Evolutionary conservation across 2,329 filamentous ascomycete genomes (phyloP).

Genomic region (Sphaceloma murrayae): DNA sequence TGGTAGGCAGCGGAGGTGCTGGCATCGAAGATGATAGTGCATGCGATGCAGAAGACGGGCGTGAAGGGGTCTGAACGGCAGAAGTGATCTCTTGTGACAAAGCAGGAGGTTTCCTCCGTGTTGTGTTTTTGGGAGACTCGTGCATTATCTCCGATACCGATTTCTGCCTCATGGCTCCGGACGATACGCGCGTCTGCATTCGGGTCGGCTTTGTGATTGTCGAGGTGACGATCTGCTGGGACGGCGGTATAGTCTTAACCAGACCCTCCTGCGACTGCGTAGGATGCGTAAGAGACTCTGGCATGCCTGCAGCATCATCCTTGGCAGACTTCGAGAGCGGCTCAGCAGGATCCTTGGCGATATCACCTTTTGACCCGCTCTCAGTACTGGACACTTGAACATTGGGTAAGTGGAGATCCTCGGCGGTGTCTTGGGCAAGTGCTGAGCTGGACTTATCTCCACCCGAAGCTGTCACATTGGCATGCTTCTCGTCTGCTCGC

Average conservation of each 20-base stretch:
- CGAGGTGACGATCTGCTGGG: no score
- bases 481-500: neutral
- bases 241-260: no score
- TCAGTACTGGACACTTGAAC: no score
- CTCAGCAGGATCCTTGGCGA: no score
- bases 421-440: no score
- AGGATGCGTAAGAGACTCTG: constrained; percentile 1
- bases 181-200: constrained; percentile 60
- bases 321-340: no score
- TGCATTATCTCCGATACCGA: constrained; percentile 64
- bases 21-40: constrained; percentile 17
- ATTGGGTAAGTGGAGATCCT: no score
- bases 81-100: neutral
- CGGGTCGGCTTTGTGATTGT: constrained; percentile 33
- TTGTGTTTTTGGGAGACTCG: constrained; percentile 37
- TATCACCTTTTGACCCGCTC: no score
- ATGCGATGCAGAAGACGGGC: constrained; percentile 16
- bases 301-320: neutral
- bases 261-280: constrained; percentile 27
- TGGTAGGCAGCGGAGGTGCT: constrained; percentile 3
- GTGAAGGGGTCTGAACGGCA: neutral
- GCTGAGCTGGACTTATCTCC: neutral
- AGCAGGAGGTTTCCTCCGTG: constrained; percentile 45
- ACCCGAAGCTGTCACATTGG: neutral
- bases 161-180: constrained; percentile 60